Evolutionary conservation across 805 yeast species (phyloP).

Genomic region (Kregervanrija delftensis): DNA sequence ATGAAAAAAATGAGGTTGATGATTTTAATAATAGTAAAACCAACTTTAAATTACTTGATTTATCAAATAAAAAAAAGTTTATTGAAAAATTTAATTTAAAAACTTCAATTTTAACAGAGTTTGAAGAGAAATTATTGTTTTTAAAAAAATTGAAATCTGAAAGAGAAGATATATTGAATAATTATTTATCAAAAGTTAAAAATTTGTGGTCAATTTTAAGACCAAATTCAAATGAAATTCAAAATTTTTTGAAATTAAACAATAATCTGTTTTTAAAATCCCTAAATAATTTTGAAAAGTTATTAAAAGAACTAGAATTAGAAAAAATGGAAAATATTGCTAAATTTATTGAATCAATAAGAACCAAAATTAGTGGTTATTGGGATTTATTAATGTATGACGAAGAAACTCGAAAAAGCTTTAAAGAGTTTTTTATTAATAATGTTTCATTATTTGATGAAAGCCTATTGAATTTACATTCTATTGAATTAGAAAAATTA

Average conservation of each 20-base stretch:
- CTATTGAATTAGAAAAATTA: constrained; percentile 49
- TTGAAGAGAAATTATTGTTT: constrained; percentile 6
- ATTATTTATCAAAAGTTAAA: constrained; percentile 28
- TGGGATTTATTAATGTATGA: constrained; percentile 63
- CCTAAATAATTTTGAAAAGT: constrained; percentile 45
- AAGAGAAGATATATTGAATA: constrained; percentile 32
- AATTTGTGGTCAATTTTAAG: constrained; percentile 41
- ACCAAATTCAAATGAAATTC: constrained; percentile 23
- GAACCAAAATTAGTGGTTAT: constrained; percentile 48
- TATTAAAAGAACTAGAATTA: constrained; percentile 48
- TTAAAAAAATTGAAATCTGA: constrained; percentile 28
- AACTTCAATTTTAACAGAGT: constrained; percentile 9
- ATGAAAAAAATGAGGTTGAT: constrained; percentile 3
- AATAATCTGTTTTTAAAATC: constrained; percentile 39
- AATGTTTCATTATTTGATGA: constrained; percentile 46
- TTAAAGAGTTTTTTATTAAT: constrained; percentile 34
- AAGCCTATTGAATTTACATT: constrained; percentile 53
- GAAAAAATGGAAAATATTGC: constrained; percentile 62
- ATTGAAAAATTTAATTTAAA: constrained; percentile 20
- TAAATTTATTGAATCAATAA: constrained; percentile 56
- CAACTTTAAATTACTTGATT: not conserved
- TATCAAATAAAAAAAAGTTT: constrained; percentile 13
- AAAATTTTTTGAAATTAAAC: constrained; percentile 34
- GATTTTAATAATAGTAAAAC: constrained; percentile 3
- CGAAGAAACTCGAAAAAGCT: constrained; percentile 40